phyloP scores from a whole-genome alignment of 331 rosid species.

The Cydonia oblonga region DNA sequence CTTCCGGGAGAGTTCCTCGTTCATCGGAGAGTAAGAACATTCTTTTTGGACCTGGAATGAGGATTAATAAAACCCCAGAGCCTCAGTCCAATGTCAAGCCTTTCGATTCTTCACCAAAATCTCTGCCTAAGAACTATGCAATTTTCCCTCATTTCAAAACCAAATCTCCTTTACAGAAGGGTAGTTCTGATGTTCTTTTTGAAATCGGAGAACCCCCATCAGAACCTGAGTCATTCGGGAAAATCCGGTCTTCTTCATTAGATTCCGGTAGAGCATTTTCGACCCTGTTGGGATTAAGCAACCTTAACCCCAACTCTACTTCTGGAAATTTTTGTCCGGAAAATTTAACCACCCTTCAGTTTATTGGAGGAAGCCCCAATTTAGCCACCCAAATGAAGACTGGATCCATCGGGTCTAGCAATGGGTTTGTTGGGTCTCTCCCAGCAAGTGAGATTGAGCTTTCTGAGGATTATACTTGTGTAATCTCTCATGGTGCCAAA shows the following conservation, averaged over 20 bases:
- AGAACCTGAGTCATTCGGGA: conserved; percentile 36
- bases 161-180: conserved; percentile 28
- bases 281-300: conserved; percentile 14
- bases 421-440: conserved; percentile 38
- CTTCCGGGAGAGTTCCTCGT: conserved; percentile 38
- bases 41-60: conserved; percentile 50
- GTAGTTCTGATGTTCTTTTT: conserved; percentile 50
- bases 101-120: conserved; percentile 43
- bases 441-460: conserved; percentile 71
- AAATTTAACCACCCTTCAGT: conserved; percentile 18
- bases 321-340: conserved; percentile 26
- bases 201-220: conserved; percentile 59
- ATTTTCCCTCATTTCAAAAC: conserved; percentile 23
- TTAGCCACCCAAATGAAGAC: conserved; percentile 7
- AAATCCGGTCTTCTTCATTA: conserved; percentile 43
- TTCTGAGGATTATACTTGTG: conserved; percentile 91
- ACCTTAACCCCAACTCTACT: conserved; percentile 9
- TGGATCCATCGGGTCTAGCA: conserved; percentile 28
- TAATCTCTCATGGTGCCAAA: conserved; percentile 66
- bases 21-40: conserved; percentile 54
- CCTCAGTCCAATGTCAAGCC: conserved; percentile 23
- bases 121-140: conserved; percentile 58
- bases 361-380: conserved; percentile 39
- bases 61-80: conserved; percentile 32
- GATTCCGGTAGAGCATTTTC: conserved; percentile 49